Base-by-base conservation (phyloP, 768 basidiomycete genomes). In the Asterophora parasitica region DNA sequence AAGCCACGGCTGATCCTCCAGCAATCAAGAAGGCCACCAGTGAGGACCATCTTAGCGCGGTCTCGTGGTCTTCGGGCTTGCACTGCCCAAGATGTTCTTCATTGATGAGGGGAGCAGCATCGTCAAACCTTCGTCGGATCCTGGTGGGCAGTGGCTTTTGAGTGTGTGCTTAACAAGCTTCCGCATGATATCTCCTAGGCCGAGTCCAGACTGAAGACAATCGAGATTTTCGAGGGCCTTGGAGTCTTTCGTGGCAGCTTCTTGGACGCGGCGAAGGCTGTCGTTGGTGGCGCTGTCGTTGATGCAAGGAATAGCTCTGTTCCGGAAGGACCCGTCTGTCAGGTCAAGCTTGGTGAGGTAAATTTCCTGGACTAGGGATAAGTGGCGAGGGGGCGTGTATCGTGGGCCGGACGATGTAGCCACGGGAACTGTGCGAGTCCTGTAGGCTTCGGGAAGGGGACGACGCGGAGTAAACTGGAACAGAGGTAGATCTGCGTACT, bases 271-370 rank as follows among this genome's bases (percentile, higher is more conserved):
- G 1, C 44, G 44, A 23, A 45, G 36, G 27, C 16, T 27, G 27
- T 36, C 28, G 16, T 45, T 45, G 34, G 44, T 45, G 15, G 44
- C 44, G 9, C 34, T 26, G 10, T 45, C 44, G 16, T 37, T 45
- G 44, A 45, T 45, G 9, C 34, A 45, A 8, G 44, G 44, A 5
- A 45, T 45, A 23, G 31, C 44, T 11, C 44, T 34, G 9, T 37
- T 26, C 6, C n/a, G 3, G 23, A 45, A 45, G n/a, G 35, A 37
- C 4, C 9, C 20, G 23, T 36, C 35, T 3, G 26, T 17, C 26
- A 45, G 4, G 4, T 28, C 3, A 4, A 45, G 20, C 27, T 45
- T 45, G 10, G 23, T 45, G 35, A 20, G 2, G 16, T 45, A 45
- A 4, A 27, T 23, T 20, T 45, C 44, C 44, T 19, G 5, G 27